Conservation (phyloP, 2,329 filamentous ascomycete genomes). For the Fusarium sp. region DNA sequence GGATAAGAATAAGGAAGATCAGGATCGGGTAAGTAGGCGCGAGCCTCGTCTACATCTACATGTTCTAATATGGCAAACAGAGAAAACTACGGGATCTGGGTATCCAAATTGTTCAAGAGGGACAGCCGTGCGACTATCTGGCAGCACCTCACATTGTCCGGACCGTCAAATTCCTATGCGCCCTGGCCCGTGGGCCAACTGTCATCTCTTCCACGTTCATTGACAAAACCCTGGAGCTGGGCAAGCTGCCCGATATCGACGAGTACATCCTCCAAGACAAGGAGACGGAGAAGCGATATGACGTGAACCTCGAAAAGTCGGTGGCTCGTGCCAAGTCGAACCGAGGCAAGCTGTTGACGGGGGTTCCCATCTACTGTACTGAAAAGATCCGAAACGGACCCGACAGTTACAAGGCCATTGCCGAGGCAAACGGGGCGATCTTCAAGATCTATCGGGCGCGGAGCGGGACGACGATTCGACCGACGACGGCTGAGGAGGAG, state of each 20-base stretch:
- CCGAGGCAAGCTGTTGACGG: slow-evolving; percentile 78
- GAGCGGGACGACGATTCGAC: slow-evolving; percentile 74
- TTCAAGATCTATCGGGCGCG: slow-evolving; percentile 83
- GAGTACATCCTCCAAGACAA: slow-evolving; percentile 78
- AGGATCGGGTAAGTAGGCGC: slow-evolving; percentile 76
- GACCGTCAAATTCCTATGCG: slow-evolving; percentile 93
- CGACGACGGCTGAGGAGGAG: slow-evolving; percentile 73
- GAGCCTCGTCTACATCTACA: slow-evolving; percentile 7
- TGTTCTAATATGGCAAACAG: slow-evolving; percentile 57
- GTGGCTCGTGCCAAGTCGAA: slow-evolving; percentile 80
- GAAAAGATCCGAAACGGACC: slow-evolving; percentile 82
- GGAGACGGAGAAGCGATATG: slow-evolving; percentile 77
- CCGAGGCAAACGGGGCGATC: slow-evolving; percentile 87
- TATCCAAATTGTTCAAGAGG: slow-evolving; percentile 82
- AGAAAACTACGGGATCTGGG: slow-evolving; percentile 85
- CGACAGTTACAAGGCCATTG: slow-evolving; percentile 87
- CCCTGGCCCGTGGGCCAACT: slow-evolving; percentile 82
- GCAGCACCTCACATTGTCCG: slow-evolving; percentile 88
- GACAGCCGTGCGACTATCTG: slow-evolving; percentile 82
- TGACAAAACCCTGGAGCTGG: slow-evolving; percentile 77
- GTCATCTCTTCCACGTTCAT: slow-evolving; percentile 85
- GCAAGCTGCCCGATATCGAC: slow-evolving; percentile 71
- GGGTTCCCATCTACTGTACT: slow-evolving; percentile 87
- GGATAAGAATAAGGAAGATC: slow-evolving; percentile 78
- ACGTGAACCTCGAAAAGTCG: slow-evolving; percentile 76